Percentiles rank a stretch among this genome's conserved stretches.
Evolutionary conservation across 352 stramenopile genomes (phyloP).

Genomic region (Phytophthora multivora): DNA sequence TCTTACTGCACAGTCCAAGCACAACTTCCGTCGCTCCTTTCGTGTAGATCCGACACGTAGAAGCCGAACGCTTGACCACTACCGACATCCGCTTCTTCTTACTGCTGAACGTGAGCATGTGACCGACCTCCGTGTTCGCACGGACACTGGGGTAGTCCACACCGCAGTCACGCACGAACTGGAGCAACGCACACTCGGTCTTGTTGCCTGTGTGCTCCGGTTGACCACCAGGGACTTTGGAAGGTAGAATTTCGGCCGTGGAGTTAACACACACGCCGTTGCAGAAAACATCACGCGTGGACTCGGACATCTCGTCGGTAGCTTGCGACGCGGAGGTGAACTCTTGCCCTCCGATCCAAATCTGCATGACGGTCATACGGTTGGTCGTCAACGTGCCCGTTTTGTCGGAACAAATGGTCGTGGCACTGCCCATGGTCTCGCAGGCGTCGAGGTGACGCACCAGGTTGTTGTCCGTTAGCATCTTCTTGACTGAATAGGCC

Average conservation of each 20-base stretch:
- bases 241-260: slow-evolving; percentile 69
- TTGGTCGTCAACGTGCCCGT: slow-evolving; percentile 98
- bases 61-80: slow-evolving; percentile 51
- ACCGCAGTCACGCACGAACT: slow-evolving; percentile 73
- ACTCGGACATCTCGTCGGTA: slow-evolving; percentile 60
- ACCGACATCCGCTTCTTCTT: slow-evolving; percentile 88
- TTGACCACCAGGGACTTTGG: slow-evolving; percentile 53
- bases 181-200: slow-evolving; percentile 77
- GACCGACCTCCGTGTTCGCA: slow-evolving; percentile 52
- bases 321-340: slow-evolving; percentile 57
- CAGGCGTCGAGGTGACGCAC: slow-evolving; percentile 88
- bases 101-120: slow-evolving; percentile 87
- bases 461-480: slow-evolving; percentile 91
- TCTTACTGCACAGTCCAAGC: slow-evolving; percentile 67
- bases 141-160: slow-evolving; percentile 66
- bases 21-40: slow-evolving; percentile 83
- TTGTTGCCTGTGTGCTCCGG: slow-evolving; percentile 85
- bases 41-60: slow-evolving; percentile 71
- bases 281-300: slow-evolving; percentile 70
- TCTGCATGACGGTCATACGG: slow-evolving; percentile 95
- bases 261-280: slow-evolving; percentile 77
- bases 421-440: slow-evolving; percentile 95
- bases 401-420: slow-evolving; percentile 98
- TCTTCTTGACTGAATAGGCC: slow-evolving; percentile 95
- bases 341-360: slow-evolving; percentile 75